phyloP scores from a whole-genome alignment of 495 filamentous ascomycete genomes.

The Neurospora tetraspora region DNA sequence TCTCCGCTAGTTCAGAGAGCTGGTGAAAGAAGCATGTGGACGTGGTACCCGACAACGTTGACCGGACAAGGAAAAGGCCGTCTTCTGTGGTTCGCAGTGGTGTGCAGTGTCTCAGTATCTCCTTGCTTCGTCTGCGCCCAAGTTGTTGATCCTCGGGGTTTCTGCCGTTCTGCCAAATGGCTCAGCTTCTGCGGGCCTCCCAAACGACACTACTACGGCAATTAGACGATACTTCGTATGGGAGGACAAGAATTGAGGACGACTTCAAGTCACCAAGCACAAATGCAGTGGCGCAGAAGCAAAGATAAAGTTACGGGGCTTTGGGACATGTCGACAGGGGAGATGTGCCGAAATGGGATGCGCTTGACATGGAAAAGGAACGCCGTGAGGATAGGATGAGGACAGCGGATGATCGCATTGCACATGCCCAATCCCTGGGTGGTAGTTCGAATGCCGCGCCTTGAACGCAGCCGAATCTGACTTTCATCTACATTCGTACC shows the following conservation, averaged over 20 bases:
- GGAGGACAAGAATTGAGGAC: not conserved
- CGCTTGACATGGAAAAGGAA: not conserved
- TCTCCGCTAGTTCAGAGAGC: not conserved
- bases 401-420: not conserved
- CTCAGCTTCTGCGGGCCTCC: not conserved
- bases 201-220: not conserved
- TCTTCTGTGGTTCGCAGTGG: not conserved
- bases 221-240: not conserved
- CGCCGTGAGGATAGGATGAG: not conserved
- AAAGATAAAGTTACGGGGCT: not conserved
- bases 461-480: not conserved
- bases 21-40: not conserved
- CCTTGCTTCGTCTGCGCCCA: not conserved
- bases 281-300: not conserved
- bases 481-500: not conserved
- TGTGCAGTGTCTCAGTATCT: not conserved
- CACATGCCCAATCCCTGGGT: not conserved
- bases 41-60: not conserved
- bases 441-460: not conserved
- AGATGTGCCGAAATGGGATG: not conserved
- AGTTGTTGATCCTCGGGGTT: not conserved
- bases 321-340: not conserved
- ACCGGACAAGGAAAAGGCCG: not conserved
- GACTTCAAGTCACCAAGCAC: not conserved
- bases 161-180: not conserved